Evolutionary conservation across 139 green algal genomes (phyloP).

Genomic region (Auxenochlorella protothecoides): DNA sequence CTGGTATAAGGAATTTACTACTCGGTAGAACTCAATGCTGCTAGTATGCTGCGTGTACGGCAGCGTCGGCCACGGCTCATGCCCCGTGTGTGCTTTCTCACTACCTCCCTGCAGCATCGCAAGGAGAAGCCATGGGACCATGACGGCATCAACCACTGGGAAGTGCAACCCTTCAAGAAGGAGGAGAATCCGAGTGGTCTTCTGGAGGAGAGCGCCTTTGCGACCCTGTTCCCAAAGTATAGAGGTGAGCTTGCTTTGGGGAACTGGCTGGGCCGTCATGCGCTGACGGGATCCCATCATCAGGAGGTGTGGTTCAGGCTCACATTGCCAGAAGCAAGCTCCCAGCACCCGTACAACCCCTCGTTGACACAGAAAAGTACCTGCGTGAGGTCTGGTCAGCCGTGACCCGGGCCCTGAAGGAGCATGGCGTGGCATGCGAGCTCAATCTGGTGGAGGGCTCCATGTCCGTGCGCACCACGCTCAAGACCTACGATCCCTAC

Average conservation of each 20-base stretch:
- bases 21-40: background rate
- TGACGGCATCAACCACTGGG: conserved; percentile 95
- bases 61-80: background rate
- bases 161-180: conserved; percentile 57
- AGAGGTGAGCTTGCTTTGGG: conserved; percentile 35
- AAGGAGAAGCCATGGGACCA: conserved; percentile 92
- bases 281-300: background rate
- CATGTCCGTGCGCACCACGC: conserved; percentile 96
- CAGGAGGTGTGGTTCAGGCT: background rate
- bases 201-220: conserved; percentile 95
- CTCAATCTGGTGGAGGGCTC: conserved; percentile 94
- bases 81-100: background rate
- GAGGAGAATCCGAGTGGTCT: conserved; percentile 86
- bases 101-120: conserved; percentile 43
- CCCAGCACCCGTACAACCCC: too few species aligned
- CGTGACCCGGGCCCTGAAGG: conserved; percentile 82
- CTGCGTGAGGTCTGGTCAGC: conserved; percentile 91
- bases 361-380: conserved; percentile 77
- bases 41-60: background rate
- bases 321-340: too few species aligned
- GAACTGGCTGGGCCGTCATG: background rate
- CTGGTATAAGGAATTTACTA: background rate
- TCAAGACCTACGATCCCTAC: conserved; percentile 97
- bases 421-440: conserved; percentile 76
- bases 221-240: conserved; percentile 97